Conservation (phyloP, 169 alveolate species). For the Sarcocystis neurona region DNA sequence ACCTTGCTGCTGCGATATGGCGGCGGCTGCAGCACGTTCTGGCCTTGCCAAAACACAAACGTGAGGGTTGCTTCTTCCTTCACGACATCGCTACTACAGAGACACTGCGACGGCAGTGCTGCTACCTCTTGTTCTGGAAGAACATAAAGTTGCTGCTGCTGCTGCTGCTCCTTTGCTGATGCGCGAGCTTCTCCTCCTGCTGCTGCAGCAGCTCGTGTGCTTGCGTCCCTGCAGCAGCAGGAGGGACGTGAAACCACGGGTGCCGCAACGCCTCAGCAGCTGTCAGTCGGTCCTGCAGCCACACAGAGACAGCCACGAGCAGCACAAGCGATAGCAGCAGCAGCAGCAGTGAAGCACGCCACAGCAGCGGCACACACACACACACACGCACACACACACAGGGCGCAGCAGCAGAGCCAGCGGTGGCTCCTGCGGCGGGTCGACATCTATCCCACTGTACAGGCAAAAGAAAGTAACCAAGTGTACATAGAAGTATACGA, state of each 20-base stretch:
- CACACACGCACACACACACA: background rate
- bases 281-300: slow-evolving; percentile 29
- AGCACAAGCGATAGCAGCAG: background rate
- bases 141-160: background rate
- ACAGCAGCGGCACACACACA: background rate
- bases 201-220: background rate
- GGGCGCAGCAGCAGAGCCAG: background rate
- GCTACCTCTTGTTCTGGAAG: too few species aligned
- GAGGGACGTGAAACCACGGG: slow-evolving; percentile 48
- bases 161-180: background rate
- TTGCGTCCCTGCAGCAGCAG: slow-evolving; percentile 30
- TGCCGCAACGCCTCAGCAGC: slow-evolving; percentile 46
- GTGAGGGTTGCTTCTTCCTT: too few species aligned
- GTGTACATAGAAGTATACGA: background rate
- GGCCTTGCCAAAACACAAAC: too few species aligned
- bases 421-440: background rate
- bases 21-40: too few species aligned
- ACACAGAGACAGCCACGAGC: background rate
- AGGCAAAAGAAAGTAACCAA: background rate
- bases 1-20: too few species aligned
- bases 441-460: background rate
- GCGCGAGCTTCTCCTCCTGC: background rate
- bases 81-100: too few species aligned
- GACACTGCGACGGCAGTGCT: too few species aligned
- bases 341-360: background rate